Evolutionary conservation across 805 yeast species (phyloP).

Genomic region (Yamadazyma laniorum): DNA sequence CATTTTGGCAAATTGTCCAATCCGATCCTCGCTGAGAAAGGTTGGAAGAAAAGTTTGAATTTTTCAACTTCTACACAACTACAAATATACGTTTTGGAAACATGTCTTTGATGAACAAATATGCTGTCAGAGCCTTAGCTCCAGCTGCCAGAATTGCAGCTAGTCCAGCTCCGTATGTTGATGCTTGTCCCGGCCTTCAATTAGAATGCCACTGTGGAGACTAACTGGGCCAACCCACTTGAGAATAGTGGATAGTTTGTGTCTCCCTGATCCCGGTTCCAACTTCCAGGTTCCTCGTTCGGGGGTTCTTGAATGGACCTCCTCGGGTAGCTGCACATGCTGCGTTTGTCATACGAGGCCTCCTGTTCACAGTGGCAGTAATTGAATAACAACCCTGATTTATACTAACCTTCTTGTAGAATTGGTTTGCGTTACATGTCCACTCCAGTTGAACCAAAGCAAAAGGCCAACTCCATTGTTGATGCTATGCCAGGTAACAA

Average conservation of each 20-base stretch:
- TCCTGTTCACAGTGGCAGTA: too few relatives aligned
- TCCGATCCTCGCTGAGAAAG: constrained; percentile 23
- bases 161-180: constrained; percentile 45
- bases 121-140: constrained; percentile 43
- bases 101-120: constrained; percentile 44
- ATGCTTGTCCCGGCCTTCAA: constrained; percentile 29
- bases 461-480: constrained; percentile 84
- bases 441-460: constrained; percentile 79
- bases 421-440: constrained; percentile 67
- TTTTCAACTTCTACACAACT: too few relatives aligned
- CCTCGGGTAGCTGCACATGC: too few relatives aligned
- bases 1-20: constrained; percentile 20
- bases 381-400: too few relatives aligned
- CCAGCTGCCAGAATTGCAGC: constrained; percentile 39
- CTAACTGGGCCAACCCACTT: too few relatives aligned
- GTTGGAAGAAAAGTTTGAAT: constrained; percentile 3
- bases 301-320: too few relatives aligned
- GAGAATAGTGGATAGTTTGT: too few relatives aligned
- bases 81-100: too few relatives aligned
- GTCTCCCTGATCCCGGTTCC: too few relatives aligned
- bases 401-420: constrained; percentile 38
- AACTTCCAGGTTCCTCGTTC: too few relatives aligned
- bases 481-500: constrained; percentile 93
- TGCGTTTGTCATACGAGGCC: too few relatives aligned
- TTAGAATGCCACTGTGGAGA: too few relatives aligned